A percentile compares a stretch with the other conserved stretches of the same genome.
Conservation (phyloP, 768 basidiomycete species). For the Coprinellus micaceus region DNA sequence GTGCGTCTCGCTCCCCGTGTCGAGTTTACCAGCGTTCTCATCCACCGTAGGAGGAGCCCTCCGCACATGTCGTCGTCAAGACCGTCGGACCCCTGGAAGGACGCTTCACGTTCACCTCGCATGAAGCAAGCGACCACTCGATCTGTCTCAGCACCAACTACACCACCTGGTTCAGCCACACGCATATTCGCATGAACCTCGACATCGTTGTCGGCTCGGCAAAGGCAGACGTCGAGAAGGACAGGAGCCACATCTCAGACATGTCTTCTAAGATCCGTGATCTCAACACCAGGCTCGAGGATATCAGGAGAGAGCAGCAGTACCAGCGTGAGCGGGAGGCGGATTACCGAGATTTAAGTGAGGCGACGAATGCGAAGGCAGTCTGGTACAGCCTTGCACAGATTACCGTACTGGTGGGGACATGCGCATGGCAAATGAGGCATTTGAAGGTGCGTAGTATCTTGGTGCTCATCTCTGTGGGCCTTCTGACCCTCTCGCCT, state of each 20-base stretch:
- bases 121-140: constrained; percentile 94
- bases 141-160: constrained; percentile 95
- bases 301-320: constrained; percentile 92
- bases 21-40: not conserved
- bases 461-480: not conserved
- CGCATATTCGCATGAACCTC: constrained; percentile 92
- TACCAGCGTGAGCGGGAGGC: constrained; percentile 96
- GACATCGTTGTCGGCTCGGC: constrained; percentile 90
- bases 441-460: constrained; percentile 74
- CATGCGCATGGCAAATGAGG: constrained; percentile 90
- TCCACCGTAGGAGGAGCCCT: constrained; percentile 73
- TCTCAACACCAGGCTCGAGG: constrained; percentile 89
- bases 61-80: constrained; percentile 75
- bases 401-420: constrained; percentile 76
- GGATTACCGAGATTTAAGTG: constrained; percentile 84
- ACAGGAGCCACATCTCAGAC: constrained; percentile 80
- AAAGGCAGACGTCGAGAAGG: constrained; percentile 82
- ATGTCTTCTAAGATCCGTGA: constrained; percentile 83
- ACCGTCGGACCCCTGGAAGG: constrained; percentile 90
- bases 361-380: constrained; percentile 84
- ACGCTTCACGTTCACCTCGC: constrained; percentile 95
- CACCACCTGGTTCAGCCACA: constrained; percentile 80
- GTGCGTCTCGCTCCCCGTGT: constrained; percentile 34
- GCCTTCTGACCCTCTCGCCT: constrained; percentile 6
- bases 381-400: constrained; percentile 94